Conservation (phyloP, 1,284 basidiomycete species). For the Cryptococcus amylolentus region DNA sequence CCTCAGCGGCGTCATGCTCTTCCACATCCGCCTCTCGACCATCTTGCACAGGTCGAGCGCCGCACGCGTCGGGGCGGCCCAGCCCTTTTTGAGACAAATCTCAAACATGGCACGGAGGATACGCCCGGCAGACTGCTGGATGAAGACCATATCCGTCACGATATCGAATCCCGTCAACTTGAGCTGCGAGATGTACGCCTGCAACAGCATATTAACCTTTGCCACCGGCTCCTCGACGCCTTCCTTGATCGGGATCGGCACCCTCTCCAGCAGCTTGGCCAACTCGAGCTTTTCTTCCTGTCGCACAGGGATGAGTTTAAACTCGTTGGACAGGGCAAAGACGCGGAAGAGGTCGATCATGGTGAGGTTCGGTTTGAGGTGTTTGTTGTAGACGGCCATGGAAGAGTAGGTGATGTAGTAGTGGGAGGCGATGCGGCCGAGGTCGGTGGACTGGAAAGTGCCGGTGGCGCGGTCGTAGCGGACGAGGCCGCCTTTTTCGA, state of each 20-base stretch:
- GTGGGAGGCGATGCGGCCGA: constrained; percentile 92
- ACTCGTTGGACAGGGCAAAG: constrained; percentile 95
- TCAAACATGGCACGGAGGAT: constrained; percentile 97
- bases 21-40: constrained; percentile 94
- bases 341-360: constrained; percentile 91
- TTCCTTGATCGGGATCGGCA: constrained; percentile 97
- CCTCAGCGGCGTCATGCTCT: constrained; percentile 92
- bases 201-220: constrained; percentile 95
- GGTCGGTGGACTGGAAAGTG: constrained; percentile 82
- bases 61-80: constrained; percentile 87
- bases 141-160: constrained; percentile 97
- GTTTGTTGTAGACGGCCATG: constrained; percentile 96
- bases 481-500: constrained; percentile 91
- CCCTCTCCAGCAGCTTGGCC: constrained; percentile 86
- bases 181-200: constrained; percentile 91
- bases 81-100: constrained; percentile 97
- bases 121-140: constrained; percentile 85
- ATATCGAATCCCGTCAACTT: constrained; percentile 95
- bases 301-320: constrained; percentile 86
- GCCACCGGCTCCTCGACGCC: constrained; percentile 91
- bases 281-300: constrained; percentile 85
- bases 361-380: constrained; percentile 81
- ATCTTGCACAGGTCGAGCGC: constrained; percentile 96
- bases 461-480: constrained; percentile 91
- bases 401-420: constrained; percentile 96